Percentiles rank a stretch among this genome's conserved stretches.
Conservation (phyloP, 495 filamentous ascomycete genomes). For the Amphirosellinia nigrospora region DNA sequence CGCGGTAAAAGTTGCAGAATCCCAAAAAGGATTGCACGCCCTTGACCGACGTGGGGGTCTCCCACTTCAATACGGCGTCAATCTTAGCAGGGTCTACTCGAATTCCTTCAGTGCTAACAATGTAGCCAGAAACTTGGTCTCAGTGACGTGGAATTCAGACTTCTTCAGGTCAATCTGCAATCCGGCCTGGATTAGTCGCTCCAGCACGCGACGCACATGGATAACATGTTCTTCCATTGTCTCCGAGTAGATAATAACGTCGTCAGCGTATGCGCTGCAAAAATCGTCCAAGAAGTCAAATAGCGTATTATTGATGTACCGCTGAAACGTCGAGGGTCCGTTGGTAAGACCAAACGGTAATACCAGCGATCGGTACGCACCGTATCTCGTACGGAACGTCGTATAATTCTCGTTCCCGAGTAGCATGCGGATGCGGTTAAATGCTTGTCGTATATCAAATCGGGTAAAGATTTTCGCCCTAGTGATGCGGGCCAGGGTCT, state of each 20-base stretch:
- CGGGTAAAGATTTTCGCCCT: constrained; percentile 51
- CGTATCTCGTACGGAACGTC: constrained; percentile 39
- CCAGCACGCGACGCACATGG: neutral
- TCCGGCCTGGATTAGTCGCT: neutral
- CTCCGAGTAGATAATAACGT: constrained; percentile 35
- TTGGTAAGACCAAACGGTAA: constrained; percentile 44
- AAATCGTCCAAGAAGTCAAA: constrained; percentile 36
- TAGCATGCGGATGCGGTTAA: constrained; percentile 34
- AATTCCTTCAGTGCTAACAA: neutral
- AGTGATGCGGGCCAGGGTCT: constrained; percentile 43
- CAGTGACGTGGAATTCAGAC: neutral
- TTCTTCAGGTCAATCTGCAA: constrained; percentile 9
- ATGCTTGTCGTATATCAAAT: constrained; percentile 44
- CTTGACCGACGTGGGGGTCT: neutral
- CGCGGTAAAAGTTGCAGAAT: constrained; percentile 10
- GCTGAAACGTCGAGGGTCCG: constrained; percentile 34
- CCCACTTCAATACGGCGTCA: neutral
- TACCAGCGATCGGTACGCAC: constrained; percentile 41
- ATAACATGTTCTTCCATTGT: neutral
- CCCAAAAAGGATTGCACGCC: neutral
- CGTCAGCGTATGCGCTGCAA: constrained; percentile 36
- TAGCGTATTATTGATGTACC: constrained; percentile 41
- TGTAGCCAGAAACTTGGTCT: neutral
- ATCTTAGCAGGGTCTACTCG: neutral
- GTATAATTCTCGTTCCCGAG: constrained; percentile 39